Evolutionary conservation across 805 yeast species (phyloP).

Genomic region (Yarrowia hollandica): DNA sequence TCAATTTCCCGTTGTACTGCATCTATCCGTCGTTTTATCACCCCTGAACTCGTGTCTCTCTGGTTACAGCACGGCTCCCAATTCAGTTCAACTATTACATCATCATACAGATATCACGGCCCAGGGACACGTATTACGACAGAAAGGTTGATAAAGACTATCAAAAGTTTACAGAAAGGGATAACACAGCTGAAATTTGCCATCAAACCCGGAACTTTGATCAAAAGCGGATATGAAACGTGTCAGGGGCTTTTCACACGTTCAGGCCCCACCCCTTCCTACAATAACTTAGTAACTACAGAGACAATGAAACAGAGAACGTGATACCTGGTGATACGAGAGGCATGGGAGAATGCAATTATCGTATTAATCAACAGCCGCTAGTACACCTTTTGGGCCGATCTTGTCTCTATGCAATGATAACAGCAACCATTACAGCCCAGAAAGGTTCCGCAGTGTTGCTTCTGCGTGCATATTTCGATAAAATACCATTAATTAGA

Average conservation of each 20-base stretch:
- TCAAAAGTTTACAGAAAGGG: conserved; percentile 10
- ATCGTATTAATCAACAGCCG: too few species aligned
- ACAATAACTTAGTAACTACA: neutral
- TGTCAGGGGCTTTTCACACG: neutral
- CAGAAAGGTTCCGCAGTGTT: neutral
- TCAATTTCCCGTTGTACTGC: neutral
- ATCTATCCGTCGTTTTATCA: neutral
- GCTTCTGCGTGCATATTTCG: conserved; percentile 1
- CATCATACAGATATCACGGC: conserved; percentile 2
- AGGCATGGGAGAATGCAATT: too few species aligned
- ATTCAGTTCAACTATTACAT: neutral
- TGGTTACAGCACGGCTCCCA: neutral
- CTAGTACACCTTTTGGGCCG: too few species aligned
- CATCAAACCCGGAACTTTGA: conserved; percentile 11
- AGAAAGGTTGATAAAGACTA: neutral
- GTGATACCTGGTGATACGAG: neutral
- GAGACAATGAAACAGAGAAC: neutral
- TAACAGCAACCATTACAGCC: neutral
- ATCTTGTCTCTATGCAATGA: neutral
- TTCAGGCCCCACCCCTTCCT: neutral
- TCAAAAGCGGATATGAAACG: neutral
- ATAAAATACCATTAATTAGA: too few species aligned
- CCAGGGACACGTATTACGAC: conserved; percentile 12
- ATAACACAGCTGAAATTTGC: conserved; percentile 4
- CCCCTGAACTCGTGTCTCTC: neutral